Base-by-base conservation (phyloP, 1,139 yeast species). In the Magnusiomyces paraingens region DNA sequence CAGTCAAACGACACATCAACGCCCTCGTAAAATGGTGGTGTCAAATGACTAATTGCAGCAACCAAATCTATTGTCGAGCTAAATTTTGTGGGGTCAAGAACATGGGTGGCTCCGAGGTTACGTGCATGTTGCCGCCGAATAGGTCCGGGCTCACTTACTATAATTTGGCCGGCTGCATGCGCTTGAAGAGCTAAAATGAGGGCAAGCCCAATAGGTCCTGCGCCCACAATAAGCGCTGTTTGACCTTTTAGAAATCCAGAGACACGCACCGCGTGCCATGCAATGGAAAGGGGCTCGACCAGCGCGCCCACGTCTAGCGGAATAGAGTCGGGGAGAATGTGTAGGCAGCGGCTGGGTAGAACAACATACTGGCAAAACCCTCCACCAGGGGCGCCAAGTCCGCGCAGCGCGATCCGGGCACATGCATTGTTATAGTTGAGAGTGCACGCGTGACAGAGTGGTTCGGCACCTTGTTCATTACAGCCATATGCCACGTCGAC, bases 61-160 rank as follows among this genome's bases (percentile, higher is more conserved):
- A 55, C 41, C 22, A n/a, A 39, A 21, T 41, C 56, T 11, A 66
- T 73, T 6, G 71, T 71, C 17, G 73, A 71, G 50, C 68, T 64
- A 22, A 66, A 62, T 15, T 58, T 60, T 6, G 51, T 52, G 22
- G 63, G 63, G 18, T 63, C 64, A 11, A 69, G 55, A n/a, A 84
- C 84, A 0, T 71, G 74, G 47, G 69, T 70, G 1, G 77, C 84
- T 21, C 82, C 82, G 51, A 81, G 70, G 43, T 69, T 68, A 40
- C 64, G 69, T 2, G 85, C 86, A 53, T 78, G 73, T 42, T 75
- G 69, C 63, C 85, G 73, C 68, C 86, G 73, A 11, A 74, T 73
- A 20, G 62, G 58, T 0, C 84, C 83, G 1, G 86, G 86, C 65
- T 82, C 86, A 47, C 83, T 78, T 36, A 80, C 79, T 8, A 81